A percentile compares a stretch with the other conserved stretches of the same genome.
Evolutionary conservation across 768 basidiomycete species (phyloP).

Genomic region (Exsudoporus frostii): DNA sequence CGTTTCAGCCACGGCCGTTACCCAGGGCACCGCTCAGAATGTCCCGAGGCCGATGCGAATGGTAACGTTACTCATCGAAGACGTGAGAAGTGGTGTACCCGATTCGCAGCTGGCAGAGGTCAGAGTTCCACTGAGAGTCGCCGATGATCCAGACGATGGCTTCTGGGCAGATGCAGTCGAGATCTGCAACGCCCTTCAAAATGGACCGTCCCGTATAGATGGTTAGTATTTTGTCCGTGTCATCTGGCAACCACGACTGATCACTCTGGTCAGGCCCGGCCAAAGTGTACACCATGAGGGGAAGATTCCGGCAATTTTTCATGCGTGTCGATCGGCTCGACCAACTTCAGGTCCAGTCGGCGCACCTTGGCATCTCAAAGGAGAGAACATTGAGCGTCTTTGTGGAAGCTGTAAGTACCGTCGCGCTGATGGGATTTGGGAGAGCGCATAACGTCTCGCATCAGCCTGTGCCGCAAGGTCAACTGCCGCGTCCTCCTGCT

Average conservation of each 20-base stretch:
- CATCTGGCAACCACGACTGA: neutral
- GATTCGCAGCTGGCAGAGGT: constrained; percentile 68
- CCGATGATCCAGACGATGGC: constrained; percentile 49
- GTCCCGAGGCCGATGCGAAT: constrained; percentile 38
- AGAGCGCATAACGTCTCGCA: constrained; percentile 3
- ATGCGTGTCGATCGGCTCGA: constrained; percentile 55
- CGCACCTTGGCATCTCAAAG: constrained; percentile 54
- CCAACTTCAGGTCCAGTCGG: constrained; percentile 46
- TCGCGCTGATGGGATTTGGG: neutral
- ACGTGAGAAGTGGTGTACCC: constrained; percentile 47
- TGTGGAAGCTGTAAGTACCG: constrained; percentile 52
- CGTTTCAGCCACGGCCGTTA: constrained; percentile 7
- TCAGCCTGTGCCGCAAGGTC: constrained; percentile 27
- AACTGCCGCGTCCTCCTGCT: constrained; percentile 24
- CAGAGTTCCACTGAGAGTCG: constrained; percentile 49
- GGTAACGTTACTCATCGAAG: constrained; percentile 67
- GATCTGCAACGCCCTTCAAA: constrained; percentile 55
- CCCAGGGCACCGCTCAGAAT: constrained; percentile 14
- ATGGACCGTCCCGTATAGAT: constrained; percentile 63
- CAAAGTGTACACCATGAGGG: constrained; percentile 61
- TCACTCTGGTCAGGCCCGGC: constrained; percentile 50
- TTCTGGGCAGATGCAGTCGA: constrained; percentile 73
- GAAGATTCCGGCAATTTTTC: constrained; percentile 67
- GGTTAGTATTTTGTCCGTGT: constrained; percentile 36
- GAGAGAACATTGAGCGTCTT: constrained; percentile 55